Base-by-base conservation (phyloP, 306 rosid species). In the Acacia acuminata region DNA sequence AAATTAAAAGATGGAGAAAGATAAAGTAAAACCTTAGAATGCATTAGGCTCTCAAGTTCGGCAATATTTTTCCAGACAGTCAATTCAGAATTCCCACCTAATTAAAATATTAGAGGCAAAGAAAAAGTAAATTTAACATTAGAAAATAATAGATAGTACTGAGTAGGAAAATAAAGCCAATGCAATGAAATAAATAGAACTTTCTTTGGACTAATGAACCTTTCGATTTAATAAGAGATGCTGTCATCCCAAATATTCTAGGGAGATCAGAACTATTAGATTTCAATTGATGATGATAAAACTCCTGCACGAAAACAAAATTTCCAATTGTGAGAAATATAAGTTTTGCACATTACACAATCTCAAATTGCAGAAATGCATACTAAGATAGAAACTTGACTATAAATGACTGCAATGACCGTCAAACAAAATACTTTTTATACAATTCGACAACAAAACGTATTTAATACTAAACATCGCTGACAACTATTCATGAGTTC, bases 241-340 rank as follows among this genome's bases (percentile, higher is more conserved):
- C 98, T 74, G 97, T 93, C 99, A 95, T 95, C 84, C 99, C 99
- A 24, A 95, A 83, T 81, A 95, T 88, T 71, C 92, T 85, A 43
- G 98, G 99, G 75, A 93, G 93, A 38, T 84, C 82, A 74, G 87
- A 74, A 75, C 58, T 40, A 25, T 90, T 86, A 69, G 63, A 78
- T 7, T 30, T 15, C 83, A 92, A 44, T 60, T 84, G 90, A 7
- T 24, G 78, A 25, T 93, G 99, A 85, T 92, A 93, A 71, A 93
- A 95, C 51, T 93, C 99, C 97, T 95, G 90, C 86, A 84, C 25
- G 43, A 38, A 88, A 77, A 68, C 70, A 79, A 75, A 73, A 79
- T 20, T 30, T 79, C 76, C 56, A 79, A 30, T 78, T 7, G 64
- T 77, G 32, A 83, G 56, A 65, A 75, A 60, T 50, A 71, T 61